A percentile compares a stretch with the other conserved stretches of the same genome.
Conservation (phyloP, 805 yeast species). For the Candida railenensis region DNA sequence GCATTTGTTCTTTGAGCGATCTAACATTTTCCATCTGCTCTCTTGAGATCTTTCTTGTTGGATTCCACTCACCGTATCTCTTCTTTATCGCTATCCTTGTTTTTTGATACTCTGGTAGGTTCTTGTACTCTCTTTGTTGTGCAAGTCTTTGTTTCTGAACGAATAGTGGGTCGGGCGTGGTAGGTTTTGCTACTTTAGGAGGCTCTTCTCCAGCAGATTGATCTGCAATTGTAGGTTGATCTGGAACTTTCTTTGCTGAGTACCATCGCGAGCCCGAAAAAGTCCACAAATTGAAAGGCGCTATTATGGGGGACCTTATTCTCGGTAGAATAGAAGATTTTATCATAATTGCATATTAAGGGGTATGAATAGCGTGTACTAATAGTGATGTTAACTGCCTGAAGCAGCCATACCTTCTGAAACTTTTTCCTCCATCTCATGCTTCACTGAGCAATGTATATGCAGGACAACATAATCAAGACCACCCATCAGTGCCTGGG, state of each 20-base stretch:
- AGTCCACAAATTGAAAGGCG: background rate
- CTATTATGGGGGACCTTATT: background rate
- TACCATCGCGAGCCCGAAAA: background rate
- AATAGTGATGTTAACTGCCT: background rate
- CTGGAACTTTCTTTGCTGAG: background rate
- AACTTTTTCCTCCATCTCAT: background rate
- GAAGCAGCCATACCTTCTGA: too few relatives aligned
- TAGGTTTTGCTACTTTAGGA: background rate
- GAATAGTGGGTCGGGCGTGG: background rate
- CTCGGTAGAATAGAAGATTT: background rate
- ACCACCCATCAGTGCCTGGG: too few relatives aligned
- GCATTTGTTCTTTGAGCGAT: conserved; percentile 52
- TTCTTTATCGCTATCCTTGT: conserved; percentile 63
- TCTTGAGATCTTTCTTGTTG: conserved; percentile 63
- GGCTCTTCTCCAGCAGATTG: background rate
- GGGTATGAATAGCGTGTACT: background rate
- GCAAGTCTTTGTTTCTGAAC: conserved; percentile 5
- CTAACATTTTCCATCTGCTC: conserved; percentile 67
- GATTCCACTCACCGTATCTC: conserved; percentile 69
- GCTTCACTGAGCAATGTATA: background rate
- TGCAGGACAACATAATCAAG: too few relatives aligned
- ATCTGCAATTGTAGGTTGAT: background rate
- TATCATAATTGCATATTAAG: background rate
- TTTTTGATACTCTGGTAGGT: conserved; percentile 58
- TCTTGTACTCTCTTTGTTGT: conserved; percentile 42